Percentiles rank a stretch among this genome's conserved stretches.
Conservation (phyloP, 257 asterid species). For the Ophiorrhiza pumila region DNA sequence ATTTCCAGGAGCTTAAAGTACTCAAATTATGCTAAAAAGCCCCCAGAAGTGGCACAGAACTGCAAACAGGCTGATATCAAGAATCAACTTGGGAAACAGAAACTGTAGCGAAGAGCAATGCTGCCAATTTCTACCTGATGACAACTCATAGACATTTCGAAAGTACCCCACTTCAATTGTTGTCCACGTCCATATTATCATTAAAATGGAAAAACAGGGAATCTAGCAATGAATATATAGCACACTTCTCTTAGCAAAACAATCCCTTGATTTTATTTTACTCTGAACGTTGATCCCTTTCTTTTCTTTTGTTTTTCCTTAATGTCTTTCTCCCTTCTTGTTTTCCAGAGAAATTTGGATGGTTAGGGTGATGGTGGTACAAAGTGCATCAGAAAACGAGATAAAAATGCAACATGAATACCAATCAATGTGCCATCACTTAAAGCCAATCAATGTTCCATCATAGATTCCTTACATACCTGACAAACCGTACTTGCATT, state of each 20-base stretch:
- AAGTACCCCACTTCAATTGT: conserved; percentile 40
- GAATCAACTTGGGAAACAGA: conserved; percentile 26
- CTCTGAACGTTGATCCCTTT: conserved; percentile 1
- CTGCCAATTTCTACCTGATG: conserved; percentile 32
- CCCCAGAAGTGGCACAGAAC: conserved; percentile 12
- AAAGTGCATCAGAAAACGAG: conserved; percentile 8
- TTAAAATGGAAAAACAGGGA: conserved; percentile 8
- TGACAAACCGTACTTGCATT: conserved; percentile 16
- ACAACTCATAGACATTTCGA: conserved; percentile 39
- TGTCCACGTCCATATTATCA: conserved; percentile 28
- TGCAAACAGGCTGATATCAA: conserved; percentile 25
- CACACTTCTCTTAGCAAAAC: conserved; percentile 7
- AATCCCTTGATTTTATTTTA: neutral
- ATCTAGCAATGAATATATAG: conserved; percentile 6
- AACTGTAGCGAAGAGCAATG: conserved; percentile 29
- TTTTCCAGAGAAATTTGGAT: conserved; percentile 1
- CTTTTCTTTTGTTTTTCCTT: neutral
- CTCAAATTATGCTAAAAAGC: neutral
- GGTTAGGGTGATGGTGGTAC: conserved; percentile 5
- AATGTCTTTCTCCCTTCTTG: conserved; percentile 10
- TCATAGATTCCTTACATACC: conserved; percentile 31
- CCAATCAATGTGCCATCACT: too few species aligned
- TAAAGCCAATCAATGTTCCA: conserved; percentile 18
- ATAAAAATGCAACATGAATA: conserved; percentile 15
- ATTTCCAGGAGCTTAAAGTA: neutral